Base-by-base conservation (phyloP, 2,329 filamentous ascomycete genomes). In the Penicillium sp. region DNA sequence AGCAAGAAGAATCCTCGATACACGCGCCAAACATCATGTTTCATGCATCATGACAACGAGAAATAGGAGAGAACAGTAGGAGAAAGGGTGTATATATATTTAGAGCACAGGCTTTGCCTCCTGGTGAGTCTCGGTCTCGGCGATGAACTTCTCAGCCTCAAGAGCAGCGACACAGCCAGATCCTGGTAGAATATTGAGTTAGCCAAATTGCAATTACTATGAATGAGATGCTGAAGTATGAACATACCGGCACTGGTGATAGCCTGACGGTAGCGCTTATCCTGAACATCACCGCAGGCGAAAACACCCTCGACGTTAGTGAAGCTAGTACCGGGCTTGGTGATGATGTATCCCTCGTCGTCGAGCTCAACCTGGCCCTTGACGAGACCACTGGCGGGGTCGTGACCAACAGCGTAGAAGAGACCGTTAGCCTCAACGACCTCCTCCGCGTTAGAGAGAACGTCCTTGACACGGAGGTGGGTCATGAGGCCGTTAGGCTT, bases 401-500 rank as follows among this genome's bases (percentile, higher is more conserved):
- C 93, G 77, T 99, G 94, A 25, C 94, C 94, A 50, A 99, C 88
- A 68, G 95, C 94, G 75, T 99, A 99, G 78, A 99, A 99, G 25
- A 99, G 82, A 29, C 94, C 94, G 75, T 89, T 96, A 48, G 93
- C 93, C 64, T 91, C 86, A 46, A 97, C 79, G n/a, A 87, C 87
- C 80, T 96, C 89, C 73, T 89, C 84, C 72, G 86, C 77, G 58
- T 90, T 91, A 23, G 86, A 89, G 67, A 81, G 77, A 56, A 85
- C 86, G 77, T 97, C 85, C 82, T 89, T 90, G 72, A 99, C 82
- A 51, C 89, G 85, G 63, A 99, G 79, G 69, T 91, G 87, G 72
- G 86, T 91, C 91, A 97, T 97, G 65, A 97, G 79, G 25, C 91
- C 89, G 46, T 80, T 75, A 49, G 79, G 77, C 71, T 88, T 88